Percentiles rank a stretch among this genome's conserved stretches.
Conservation (phyloP, 2,329 filamentous ascomycete genomes). For the Bertia moriformis region DNA sequence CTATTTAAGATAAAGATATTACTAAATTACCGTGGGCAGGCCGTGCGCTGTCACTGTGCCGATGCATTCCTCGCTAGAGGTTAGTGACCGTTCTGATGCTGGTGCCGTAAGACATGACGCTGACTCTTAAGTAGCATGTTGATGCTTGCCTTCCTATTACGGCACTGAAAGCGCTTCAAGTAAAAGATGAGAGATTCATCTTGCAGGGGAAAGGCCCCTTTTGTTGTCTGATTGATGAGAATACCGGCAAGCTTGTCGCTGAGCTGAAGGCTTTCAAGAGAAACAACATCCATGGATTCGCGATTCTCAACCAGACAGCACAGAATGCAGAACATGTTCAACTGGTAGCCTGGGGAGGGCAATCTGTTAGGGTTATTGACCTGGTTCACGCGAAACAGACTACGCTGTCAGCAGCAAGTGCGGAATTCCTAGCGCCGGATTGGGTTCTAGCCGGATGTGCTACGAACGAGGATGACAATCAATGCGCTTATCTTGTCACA, state of each 20-base stretch:
- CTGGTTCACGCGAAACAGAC: neutral
- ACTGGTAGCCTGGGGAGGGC: neutral
- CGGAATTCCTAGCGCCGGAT: neutral
- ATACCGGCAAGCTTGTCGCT: neutral
- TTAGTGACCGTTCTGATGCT: too few relatives aligned
- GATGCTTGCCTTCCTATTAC: neutral
- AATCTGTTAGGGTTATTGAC: neutral
- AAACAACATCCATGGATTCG: conserved; percentile 1
- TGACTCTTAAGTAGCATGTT: neutral
- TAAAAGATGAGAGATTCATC: neutral
- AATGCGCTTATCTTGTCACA: neutral
- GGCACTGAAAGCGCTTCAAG: neutral
- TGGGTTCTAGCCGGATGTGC: neutral
- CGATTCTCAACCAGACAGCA: neutral
- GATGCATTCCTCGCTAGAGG: neutral
- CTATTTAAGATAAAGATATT: too few relatives aligned
- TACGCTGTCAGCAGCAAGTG: neutral
- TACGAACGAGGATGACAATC: neutral
- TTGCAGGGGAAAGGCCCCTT: neutral
- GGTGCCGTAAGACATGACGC: too few relatives aligned
- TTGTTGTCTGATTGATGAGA: neutral
- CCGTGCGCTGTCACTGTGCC: too few relatives aligned
- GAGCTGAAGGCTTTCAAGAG: neutral
- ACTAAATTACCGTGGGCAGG: too few relatives aligned
- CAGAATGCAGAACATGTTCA: neutral